A percentile compares a stretch with the other conserved stretches of the same genome.
phyloP scores from a whole-genome alignment of 441 rosid species.

The Populus tomentosa region DNA sequence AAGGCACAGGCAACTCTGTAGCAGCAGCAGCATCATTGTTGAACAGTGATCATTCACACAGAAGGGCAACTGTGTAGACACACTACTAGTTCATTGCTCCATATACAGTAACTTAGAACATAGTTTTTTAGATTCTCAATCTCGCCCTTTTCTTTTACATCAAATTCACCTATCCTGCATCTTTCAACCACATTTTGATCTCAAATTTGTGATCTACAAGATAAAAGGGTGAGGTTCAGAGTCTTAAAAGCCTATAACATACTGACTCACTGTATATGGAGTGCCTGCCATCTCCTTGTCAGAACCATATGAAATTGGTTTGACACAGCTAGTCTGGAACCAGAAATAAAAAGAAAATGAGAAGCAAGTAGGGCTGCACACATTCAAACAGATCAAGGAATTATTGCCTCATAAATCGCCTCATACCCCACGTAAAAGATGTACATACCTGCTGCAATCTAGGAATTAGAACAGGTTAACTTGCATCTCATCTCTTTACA shows the following conservation, averaged over 20 bases:
- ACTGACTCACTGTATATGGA: background rate
- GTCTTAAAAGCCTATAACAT: background rate
- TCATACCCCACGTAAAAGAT: background rate
- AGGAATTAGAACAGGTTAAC: background rate
- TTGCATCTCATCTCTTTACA: background rate
- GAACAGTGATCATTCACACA: background rate
- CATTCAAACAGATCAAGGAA: background rate
- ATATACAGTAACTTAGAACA: background rate
- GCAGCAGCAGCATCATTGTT: background rate
- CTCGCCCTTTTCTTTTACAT: background rate
- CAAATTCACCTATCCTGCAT: background rate
- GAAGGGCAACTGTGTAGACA: background rate
- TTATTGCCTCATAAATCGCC: background rate
- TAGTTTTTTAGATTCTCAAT: background rate
- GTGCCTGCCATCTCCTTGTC: background rate
- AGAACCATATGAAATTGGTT: background rate
- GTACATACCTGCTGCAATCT: slow-evolving; percentile 2
- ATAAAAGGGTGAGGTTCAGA: background rate
- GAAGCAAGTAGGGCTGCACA: background rate
- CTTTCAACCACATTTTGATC: too few relatives aligned
- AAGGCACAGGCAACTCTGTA: background rate
- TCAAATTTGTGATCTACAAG: background rate
- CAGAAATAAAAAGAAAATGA: background rate
- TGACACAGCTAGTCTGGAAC: background rate
- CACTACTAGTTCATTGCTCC: background rate